Base-by-base conservation (phyloP, 2,329 filamentous ascomycete species). In the Gliomastix tumulicola region DNA sequence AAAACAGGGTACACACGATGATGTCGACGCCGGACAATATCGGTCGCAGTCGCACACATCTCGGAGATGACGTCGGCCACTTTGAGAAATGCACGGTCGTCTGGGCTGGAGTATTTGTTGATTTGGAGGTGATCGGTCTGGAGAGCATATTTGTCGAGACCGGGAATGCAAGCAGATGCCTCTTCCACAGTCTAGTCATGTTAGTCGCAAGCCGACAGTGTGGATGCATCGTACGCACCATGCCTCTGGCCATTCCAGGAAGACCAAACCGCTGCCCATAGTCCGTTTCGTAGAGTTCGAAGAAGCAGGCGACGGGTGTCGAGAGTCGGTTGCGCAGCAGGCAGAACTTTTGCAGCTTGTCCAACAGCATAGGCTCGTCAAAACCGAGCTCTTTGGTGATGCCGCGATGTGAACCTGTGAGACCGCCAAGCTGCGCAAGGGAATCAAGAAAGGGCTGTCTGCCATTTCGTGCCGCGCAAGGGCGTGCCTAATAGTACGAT, bases 101-200 rank as follows among this genome's bases (percentile, higher is more conserved):
- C 18, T 6, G 21, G 36, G 16, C 36, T 30, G 18, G 21, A 30
- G 27, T 38, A 38, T 22, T 38, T 38, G 13, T 38, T 38, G 10
- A 38, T 27, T 17, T 16, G 10, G 10, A 15, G 27, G 13, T 38
- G 36, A 21, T 38, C n/a, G 8, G 7, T 30, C 30, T 18, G 10
- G 4, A n/a, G n/a, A n/a, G n/a, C n/a, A n/a, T n/a, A n/a, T n/a
- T n/a, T n/a, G n/a, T n/a, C n/a, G n/a, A n/a, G 5, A 38, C 30
- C 16, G 36, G 10, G 22, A 21, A 10, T 20, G 22, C 13, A 36
- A 21, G 18, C 34, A 36, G n/a, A 13, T 30, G 27, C 27, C 13
- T 13, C 17, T 30, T 13, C 13, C 6, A 30, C 6, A 13, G 6
- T 30, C 27, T n/a, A n/a, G n/a, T n/a, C n/a, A n/a, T n/a, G n/a